Conservation (phyloP, 441 rosid genomes). For the Gossypium trilobum region DNA sequence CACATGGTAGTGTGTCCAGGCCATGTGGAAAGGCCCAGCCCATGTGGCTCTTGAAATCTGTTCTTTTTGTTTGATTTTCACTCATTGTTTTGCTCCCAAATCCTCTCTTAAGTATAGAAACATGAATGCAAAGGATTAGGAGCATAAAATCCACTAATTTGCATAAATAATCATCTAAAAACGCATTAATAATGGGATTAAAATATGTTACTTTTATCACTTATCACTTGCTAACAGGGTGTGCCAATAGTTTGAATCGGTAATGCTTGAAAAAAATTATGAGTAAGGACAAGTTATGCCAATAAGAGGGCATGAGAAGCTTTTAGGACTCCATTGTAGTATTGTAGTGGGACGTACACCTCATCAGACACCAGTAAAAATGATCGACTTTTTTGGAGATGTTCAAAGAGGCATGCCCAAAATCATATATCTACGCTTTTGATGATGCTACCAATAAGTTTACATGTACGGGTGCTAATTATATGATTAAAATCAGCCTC, state of each 20-base stretch:
- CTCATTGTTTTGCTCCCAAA: too few species aligned
- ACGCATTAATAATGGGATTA: too few species aligned
- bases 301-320: conserved; percentile 55
- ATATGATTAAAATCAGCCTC: conserved; percentile 39
- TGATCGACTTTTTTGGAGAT: conserved; percentile 48
- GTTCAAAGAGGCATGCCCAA: conserved; percentile 51
- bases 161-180: too few species aligned
- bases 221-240: conserved; percentile 22
- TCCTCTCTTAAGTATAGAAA: too few species aligned
- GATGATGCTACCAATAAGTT: conserved; percentile 48
- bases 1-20: too few species aligned
- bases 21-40: too few species aligned
- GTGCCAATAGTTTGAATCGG: conserved; percentile 28
- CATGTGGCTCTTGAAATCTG: too few species aligned
- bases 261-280: conserved; percentile 32
- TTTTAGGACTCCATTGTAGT: conserved; percentile 49
- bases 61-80: too few species aligned
- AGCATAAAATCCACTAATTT: too few species aligned
- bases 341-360: conserved; percentile 47
- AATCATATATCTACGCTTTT: conserved; percentile 53
- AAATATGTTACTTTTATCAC: too few species aligned
- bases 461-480: conserved; percentile 34
- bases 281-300: conserved; percentile 27
- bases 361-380: conserved; percentile 36
- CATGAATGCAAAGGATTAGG: too few species aligned